Evolutionary conservation across 495 filamentous ascomycete species (phyloP).

Genomic region (Stereocaulon alpinum): DNA sequence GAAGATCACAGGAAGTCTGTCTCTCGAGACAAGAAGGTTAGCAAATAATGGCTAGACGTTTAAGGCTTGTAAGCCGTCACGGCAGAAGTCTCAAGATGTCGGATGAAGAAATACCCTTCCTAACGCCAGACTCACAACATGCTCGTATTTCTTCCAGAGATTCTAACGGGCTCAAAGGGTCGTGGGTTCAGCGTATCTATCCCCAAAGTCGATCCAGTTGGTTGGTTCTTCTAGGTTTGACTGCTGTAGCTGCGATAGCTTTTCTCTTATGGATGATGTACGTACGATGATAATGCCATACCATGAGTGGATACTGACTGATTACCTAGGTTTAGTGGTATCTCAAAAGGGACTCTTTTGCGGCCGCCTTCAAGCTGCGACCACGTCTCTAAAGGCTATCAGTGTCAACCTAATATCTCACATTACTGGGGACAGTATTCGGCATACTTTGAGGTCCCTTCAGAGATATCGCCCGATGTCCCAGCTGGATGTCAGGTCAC

Average conservation of each 20-base stretch:
- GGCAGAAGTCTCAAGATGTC: slow-evolving; percentile 1
- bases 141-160: background rate
- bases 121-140: background rate
- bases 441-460: slow-evolving; percentile 61
- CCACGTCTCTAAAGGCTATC: slow-evolving; percentile 50
- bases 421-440: slow-evolving; percentile 83
- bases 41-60: slow-evolving; percentile 7
- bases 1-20: too few relatives aligned
- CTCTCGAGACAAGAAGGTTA: too few relatives aligned
- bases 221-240: background rate
- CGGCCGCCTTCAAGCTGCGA: slow-evolving; percentile 38
- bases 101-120: slow-evolving; percentile 5
- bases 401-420: slow-evolving; percentile 47
- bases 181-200: background rate
- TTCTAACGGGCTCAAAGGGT: background rate
- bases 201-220: background rate
- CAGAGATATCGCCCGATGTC: slow-evolving; percentile 43
- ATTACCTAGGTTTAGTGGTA: background rate
- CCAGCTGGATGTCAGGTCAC: slow-evolving; percentile 58
- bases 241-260: background rate
- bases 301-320: background rate
- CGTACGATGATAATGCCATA: background rate
- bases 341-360: background rate
- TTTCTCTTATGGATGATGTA: slow-evolving; percentile 1
- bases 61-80: slow-evolving; percentile 3